phyloP scores from a whole-genome alignment of 805 yeast species.

The Lachancea nothofagi region DNA sequence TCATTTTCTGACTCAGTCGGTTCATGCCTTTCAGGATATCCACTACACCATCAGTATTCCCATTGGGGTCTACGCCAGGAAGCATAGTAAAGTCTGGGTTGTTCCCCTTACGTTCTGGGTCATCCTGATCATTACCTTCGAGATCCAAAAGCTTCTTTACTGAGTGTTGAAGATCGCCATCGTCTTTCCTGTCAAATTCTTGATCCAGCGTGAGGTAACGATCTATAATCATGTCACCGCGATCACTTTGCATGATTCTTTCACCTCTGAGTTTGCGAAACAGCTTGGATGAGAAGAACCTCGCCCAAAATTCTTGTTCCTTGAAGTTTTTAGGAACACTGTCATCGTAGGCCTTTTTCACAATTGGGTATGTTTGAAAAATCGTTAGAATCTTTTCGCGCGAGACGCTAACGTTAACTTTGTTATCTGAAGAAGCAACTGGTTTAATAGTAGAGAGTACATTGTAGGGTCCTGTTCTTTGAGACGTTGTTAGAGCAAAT shows the following conservation, averaged over 20 bases:
- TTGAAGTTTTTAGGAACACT: slow-evolving; percentile 75
- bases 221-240: slow-evolving; percentile 82
- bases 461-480: slow-evolving; percentile 88
- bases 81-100: slow-evolving; percentile 87
- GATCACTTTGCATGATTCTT: slow-evolving; percentile 61
- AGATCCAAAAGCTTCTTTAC: slow-evolving; percentile 73
- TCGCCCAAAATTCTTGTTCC: slow-evolving; percentile 94
- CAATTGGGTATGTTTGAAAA: slow-evolving; percentile 88
- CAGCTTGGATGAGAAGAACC: slow-evolving; percentile 86
- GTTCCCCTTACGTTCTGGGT: slow-evolving; percentile 69
- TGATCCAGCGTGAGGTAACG: slow-evolving; percentile 70
- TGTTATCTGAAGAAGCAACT: slow-evolving; percentile 86
- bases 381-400: slow-evolving; percentile 85
- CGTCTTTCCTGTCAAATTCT: slow-evolving; percentile 45
- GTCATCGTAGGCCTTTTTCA: slow-evolving; percentile 81
- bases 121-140: slow-evolving; percentile 75
- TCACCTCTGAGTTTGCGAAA: slow-evolving; percentile 89
- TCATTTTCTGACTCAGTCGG: slow-evolving; percentile 75
- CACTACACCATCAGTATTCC: slow-evolving; percentile 57
- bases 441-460: slow-evolving; percentile 92
- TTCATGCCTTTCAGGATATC: slow-evolving; percentile 84
- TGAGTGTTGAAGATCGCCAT: slow-evolving; percentile 38
- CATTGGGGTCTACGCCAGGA: slow-evolving; percentile 43
- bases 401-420: slow-evolving; percentile 87
- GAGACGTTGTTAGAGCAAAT: slow-evolving; percentile 76